A percentile compares a stretch with the other conserved stretches of the same genome.
phyloP scores from a whole-genome alignment of 257 asterid genomes.

The Petunia secreta region DNA sequence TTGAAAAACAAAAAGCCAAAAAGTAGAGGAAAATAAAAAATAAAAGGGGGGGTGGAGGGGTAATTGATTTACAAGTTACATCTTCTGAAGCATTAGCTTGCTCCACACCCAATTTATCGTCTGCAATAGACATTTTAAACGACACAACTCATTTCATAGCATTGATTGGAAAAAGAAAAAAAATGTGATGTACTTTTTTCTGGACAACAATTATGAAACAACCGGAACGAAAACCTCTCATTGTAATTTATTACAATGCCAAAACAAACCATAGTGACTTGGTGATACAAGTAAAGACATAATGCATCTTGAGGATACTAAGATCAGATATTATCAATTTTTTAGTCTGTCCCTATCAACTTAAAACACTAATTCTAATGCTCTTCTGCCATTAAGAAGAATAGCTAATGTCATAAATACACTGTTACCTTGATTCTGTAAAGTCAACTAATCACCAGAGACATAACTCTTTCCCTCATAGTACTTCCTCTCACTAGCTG shows the following conservation, averaged over 20 bases:
- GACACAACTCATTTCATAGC: slow-evolving; percentile 16
- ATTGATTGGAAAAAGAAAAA: neutral
- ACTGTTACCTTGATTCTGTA: slow-evolving; percentile 42
- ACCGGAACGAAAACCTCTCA: neutral
- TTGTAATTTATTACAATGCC: slow-evolving; percentile 15
- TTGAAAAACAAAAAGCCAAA: neutral
- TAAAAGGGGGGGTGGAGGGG: neutral
- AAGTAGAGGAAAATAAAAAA: neutral
- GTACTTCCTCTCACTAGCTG: slow-evolving; percentile 87
- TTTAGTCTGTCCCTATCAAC: neutral
- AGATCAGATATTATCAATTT: neutral
- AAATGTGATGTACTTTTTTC: neutral
- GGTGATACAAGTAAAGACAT: neutral
- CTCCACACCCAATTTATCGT: neutral
- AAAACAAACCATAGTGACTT: neutral
- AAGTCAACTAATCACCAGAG: slow-evolving; percentile 66
- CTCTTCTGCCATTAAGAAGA: slow-evolving; percentile 5
- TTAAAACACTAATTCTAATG: slow-evolving; percentile 10
- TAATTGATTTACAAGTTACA: neutral
- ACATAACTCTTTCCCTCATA: slow-evolving; percentile 75
- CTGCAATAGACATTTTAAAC: slow-evolving; percentile 1
- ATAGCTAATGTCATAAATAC: slow-evolving; percentile 3
- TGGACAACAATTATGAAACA: neutral
- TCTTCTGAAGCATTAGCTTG: slow-evolving; percentile 22
- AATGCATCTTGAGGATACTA: slow-evolving; percentile 15